Base-by-base conservation (phyloP, 1,139 yeast genomes). In the Kurtzmaniella natalensis region DNA sequence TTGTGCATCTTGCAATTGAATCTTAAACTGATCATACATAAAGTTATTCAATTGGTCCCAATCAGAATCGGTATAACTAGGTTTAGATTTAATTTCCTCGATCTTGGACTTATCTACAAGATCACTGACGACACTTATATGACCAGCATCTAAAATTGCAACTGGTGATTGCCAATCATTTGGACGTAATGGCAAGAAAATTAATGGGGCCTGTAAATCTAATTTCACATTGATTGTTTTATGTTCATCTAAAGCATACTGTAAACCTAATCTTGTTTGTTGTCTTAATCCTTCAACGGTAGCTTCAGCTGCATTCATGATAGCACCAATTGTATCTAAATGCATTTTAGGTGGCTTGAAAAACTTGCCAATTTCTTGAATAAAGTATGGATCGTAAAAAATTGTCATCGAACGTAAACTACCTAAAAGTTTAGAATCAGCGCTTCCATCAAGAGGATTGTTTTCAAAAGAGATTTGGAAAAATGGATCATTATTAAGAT, bases 71-170 rank as follows among this genome's bases (percentile, higher is more conserved):
- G 78, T 74, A 53, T 88, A 88, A 40, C 71, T 76, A 31, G 75
- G 75, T 52, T 86, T 78, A 7, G 76, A 64, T 48, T 81, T 87
- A 34, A 89, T 76, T 41, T 81, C 81, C 34, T 81, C 80, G 25
- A 88, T 74, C 33, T 76, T 77, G 3, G 75, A 72, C 45, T 76
- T 76, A 32, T 86, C 86, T 2, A 82, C 95, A 30, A 89, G 68
- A 43, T 88, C 92, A 54, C 96, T 86, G 2, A 70, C 62, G 6
- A 92, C 78, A 47, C 89, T 81, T 22, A 94, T 81, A 55, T 92
- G 96, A 50, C 99, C 99, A 10, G 97, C 96, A 70, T 94, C 98
- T 37, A 94, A 68, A 10, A 92, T 77, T 4, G 92, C 89, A 40
- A 95, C 95, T 0, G 96, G 94, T 0, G 96, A 79, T 28, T 82